phyloP scores from a whole-genome alignment of 106 monocot genomes.

The Hemerocallis citrina region DNA sequence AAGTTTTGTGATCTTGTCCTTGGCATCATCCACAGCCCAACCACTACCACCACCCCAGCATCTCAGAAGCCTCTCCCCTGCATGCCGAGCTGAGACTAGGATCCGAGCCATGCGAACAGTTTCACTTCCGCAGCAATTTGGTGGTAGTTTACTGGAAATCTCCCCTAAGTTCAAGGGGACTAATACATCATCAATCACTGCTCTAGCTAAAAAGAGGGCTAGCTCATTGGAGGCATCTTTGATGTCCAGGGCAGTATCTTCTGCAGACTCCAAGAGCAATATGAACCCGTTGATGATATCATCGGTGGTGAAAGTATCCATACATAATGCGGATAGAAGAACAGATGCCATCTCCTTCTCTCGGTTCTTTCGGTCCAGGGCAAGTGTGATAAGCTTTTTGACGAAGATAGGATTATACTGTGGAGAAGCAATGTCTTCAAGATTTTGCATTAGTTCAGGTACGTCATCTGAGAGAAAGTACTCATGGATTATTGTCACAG shows the following conservation, averaged over 20 bases:
- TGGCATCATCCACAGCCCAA: conserved; percentile 87
- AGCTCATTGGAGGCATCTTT: conserved; percentile 77
- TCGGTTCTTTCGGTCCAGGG: conserved; percentile 78
- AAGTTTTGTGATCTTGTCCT: conserved; percentile 75
- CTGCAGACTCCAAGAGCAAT: conserved; percentile 68
- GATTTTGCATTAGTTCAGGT: conserved; percentile 64
- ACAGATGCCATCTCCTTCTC: conserved; percentile 93
- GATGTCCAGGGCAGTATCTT: conserved; percentile 75
- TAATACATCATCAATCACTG: conserved; percentile 75
- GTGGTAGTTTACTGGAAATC: conserved; percentile 36
- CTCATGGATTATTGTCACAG: conserved; percentile 57
- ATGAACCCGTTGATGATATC: conserved; percentile 73
- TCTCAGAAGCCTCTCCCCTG: conserved; percentile 71
- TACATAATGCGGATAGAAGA: conserved; percentile 54
- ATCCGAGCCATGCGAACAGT: conserved; percentile 56
- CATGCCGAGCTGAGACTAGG: conserved; percentile 60
- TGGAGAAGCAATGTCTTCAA: conserved; percentile 59
- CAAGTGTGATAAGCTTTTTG: conserved; percentile 74
- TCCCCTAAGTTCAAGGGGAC: conserved; percentile 66
- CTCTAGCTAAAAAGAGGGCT: conserved; percentile 75
- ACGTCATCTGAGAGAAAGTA: conserved; percentile 88
- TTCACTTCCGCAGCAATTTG: conserved; percentile 46
- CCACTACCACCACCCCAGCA: conserved; percentile 94
- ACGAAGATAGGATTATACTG: conserved; percentile 71
- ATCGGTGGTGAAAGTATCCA: conserved; percentile 47